These are phyloP conservation scores for Paraphoma chrysanthemicola DNA, from an alignment of 2,329 filamentous ascomycete genomes.

Conservation along the genomic window DNA sequence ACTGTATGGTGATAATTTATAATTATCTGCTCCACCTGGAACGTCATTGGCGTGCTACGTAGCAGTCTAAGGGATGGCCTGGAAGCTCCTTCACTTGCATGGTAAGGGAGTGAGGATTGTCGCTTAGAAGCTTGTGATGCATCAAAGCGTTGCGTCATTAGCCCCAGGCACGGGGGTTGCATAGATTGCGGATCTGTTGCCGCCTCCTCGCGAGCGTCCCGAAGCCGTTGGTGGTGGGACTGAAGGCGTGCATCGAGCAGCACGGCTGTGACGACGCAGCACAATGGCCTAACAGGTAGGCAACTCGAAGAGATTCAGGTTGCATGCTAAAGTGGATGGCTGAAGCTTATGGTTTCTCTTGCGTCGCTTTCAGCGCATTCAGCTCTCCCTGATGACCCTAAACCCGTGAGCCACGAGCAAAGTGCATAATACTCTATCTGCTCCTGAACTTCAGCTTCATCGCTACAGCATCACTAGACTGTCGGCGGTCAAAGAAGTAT, in stretches of 20 bases:
- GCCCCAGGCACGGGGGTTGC: slow-evolving; percentile 21
- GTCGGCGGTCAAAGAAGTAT: background rate
- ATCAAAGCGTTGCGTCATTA: slow-evolving; percentile 35
- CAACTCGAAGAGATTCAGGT: slow-evolving; percentile 14
- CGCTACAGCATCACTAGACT: background rate
- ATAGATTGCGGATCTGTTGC: slow-evolving; percentile 39
- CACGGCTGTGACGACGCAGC: slow-evolving; percentile 24
- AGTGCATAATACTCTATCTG: background rate
- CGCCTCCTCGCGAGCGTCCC: slow-evolving; percentile 40
- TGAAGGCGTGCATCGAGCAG: slow-evolving; percentile 24
- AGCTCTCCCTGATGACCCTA: background rate
- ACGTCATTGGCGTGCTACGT: no score
- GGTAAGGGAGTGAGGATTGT: slow-evolving; percentile 6
- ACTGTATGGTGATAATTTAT: background rate
- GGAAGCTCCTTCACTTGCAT: no score
- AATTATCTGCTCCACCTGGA: no score
- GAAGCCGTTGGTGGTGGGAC: slow-evolving; percentile 24
- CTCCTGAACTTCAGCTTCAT: background rate
- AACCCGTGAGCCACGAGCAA: background rate
- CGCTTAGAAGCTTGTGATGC: slow-evolving; percentile 17
- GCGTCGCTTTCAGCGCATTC: background rate
- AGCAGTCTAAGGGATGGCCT: no score
- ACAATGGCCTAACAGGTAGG: slow-evolving; percentile 20
- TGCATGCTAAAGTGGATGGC: slow-evolving; percentile 1
- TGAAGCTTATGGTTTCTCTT: slow-evolving; percentile 6